Evolutionary conservation across 2,329 filamentous ascomycete genomes (phyloP), one percentile per base, ranked within the genome.

Genomic region (Phaeoacremonium minimum): DNA sequence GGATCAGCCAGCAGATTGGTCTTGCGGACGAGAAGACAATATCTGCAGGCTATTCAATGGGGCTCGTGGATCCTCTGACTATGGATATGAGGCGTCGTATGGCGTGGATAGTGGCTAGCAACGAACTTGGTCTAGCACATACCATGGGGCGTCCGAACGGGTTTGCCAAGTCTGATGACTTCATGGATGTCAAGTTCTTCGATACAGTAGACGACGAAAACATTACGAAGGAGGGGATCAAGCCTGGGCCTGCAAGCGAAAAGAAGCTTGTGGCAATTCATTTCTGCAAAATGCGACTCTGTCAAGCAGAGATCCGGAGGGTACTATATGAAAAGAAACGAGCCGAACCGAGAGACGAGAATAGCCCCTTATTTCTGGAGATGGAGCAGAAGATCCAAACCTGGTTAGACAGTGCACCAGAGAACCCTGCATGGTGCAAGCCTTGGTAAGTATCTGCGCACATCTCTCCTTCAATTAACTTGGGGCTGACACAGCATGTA

Each of bases 231-330:
- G 71, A 83, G 20, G 90, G 88, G 4, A 84, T 96, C 38, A 66
- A 80, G 15, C 74, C 81, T 0, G 85, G 83, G 1, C 83, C 83
- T 5, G 72, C 77, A 2, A 87, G 86, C 26, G 73, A 90, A 47
- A 87, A 86, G 54, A 98, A 98, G 58, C 78, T 87, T 50, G 82
- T 95, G 17, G 83, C 88, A 3, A 89, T 96, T 43, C 91, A 98
- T 57, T 93, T 95, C 51, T 89, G 89, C 67, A 91, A 87, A 55
- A 94, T 96, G 87, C 76, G 88, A 37, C 62, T 94, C 40, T 68
- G 90, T 11, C 90, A 96, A 56, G 79, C 90, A 12, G 91, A 97
- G 60, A 93, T 96, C 30, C 76, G 89, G 39, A 78, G 89, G 40
- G 83, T 81, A 6, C 68, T 97, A 1, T 97, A 98, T 56, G 83